Evolutionary conservation across 352 stramenopile species (phyloP), one percentile per base, ranked within the genome.

Genomic region (Phytophthora citricola): DNA sequence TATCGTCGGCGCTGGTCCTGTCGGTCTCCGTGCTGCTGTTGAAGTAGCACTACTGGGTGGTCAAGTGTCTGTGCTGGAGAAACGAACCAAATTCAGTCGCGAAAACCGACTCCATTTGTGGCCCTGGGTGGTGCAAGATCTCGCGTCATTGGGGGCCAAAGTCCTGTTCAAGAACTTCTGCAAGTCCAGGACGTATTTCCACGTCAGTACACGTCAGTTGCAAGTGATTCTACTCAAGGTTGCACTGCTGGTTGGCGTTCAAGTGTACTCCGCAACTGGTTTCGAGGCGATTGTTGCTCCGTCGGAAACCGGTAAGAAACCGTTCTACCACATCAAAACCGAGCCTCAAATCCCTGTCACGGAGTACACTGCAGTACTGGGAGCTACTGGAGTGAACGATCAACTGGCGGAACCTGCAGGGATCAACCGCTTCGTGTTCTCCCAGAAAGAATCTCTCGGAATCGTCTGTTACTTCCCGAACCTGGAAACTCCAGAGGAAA

Each of bases 41-140:
- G 84, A 93, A 53, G 52, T 88, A 12, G 81, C 81, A 12, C 39
- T 94, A 14, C 70, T 93, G 3, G 84, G 86, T 10, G 74, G 75
- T 4, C 68, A 90, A 11, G 86, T 92, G 9, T 73, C 88, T 0
- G 74, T 94, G 6, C 40, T 94, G 2, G 86, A 94, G 66, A 94
- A 94, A 69, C 79, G 86, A 2, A 81, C 80, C 48, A 65, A 76
- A 31, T 94, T 94, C 50, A 91, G 63, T 56, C 83, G 84, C 4
- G 86, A 92, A 39, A 93, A 94, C 56, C 87, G 91, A 66, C 59
- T 93, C n/a, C 81, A 92, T 52, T 57, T 94, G 66, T 94, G 83
- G 79, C 82, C 83, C 40, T 90, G 80, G 78, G 85, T 92, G 12
- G 85, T 94, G n/a, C 81, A 91, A 53, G 84, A 92, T 45, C 63